phyloP scores from a whole-genome alignment of 768 basidiomycete species.

The Podaxis sp. region DNA sequence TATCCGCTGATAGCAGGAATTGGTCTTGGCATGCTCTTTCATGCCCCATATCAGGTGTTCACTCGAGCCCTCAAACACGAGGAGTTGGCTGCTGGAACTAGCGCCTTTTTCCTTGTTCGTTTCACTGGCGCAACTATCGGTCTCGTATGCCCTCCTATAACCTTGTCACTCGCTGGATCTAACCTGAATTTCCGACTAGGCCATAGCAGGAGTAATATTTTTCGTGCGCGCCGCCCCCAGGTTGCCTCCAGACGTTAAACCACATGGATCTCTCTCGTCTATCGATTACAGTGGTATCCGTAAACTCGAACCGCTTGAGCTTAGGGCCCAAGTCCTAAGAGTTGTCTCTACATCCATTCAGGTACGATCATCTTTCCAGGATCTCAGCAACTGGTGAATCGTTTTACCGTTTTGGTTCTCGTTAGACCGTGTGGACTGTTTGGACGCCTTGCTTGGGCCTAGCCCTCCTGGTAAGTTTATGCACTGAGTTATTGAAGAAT shows the following conservation, averaged over 20 bases:
- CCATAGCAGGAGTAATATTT: conserved; percentile 76
- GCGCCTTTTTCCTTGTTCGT: conserved; percentile 84
- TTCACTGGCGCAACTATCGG: conserved; percentile 87
- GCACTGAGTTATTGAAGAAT: not conserved
- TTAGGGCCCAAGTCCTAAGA: conserved; percentile 47
- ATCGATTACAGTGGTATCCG: conserved; percentile 55
- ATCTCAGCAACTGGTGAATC: conserved; percentile 14
- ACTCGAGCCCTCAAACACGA: conserved; percentile 60
- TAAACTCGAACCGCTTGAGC: conserved; percentile 42
- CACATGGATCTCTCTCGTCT: conserved; percentile 42
- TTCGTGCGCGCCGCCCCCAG: conserved; percentile 47
- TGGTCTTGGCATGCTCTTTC: conserved; percentile 82
- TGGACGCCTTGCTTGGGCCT: conserved; percentile 69
- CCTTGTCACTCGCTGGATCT: not conserved
- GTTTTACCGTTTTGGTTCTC: not conserved
- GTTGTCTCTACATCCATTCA: conserved; percentile 63
- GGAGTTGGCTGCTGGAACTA: conserved; percentile 76
- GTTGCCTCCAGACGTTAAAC: conserved; percentile 48
- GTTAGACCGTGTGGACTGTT: conserved; percentile 70
- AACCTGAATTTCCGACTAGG: conserved; percentile 40
- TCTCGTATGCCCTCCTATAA: conserved; percentile 48
- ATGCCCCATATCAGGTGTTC: conserved; percentile 83
- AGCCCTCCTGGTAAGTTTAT: conserved; percentile 54
- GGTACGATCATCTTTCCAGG: conserved; percentile 38
- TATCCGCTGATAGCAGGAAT: conserved; percentile 74